A percentile compares a stretch with the other conserved stretches of the same genome.
Conservation (phyloP, 202 grass and related monocot genomes). For the Brachypodium distachyon region DNA sequence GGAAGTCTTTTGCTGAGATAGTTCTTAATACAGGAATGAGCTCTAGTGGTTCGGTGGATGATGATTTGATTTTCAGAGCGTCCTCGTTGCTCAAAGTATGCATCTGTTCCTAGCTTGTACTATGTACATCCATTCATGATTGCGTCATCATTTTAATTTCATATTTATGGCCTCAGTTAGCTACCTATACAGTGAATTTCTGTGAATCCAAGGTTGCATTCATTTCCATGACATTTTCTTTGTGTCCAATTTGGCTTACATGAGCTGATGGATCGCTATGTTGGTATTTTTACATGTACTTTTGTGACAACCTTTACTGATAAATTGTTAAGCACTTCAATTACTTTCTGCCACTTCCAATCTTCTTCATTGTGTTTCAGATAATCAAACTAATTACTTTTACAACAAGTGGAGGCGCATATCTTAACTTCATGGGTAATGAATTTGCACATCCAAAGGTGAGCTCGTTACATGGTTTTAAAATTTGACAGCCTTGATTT, state of each 20-base stretch:
- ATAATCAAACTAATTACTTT: conserved; percentile 95
- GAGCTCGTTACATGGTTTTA: conserved; percentile 16
- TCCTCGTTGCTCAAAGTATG: conserved; percentile 73
- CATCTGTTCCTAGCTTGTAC: conserved; percentile 12
- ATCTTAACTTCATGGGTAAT: conserved; percentile 98
- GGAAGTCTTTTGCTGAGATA: conserved; percentile 88
- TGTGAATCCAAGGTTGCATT: background rate
- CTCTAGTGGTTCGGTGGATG: conserved; percentile 21
- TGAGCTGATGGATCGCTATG: background rate
- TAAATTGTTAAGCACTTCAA: background rate
- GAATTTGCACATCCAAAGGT: conserved; percentile 96
- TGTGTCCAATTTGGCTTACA: background rate
- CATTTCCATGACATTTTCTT: background rate
- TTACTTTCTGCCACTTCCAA: background rate
- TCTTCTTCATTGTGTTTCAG: conserved; percentile 42
- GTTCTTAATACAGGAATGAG: conserved; percentile 45
- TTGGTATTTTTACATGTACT: background rate
- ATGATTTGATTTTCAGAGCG: conserved; percentile 38
- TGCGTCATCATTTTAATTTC: background rate
- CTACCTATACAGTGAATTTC: background rate
- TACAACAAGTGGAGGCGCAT: conserved; percentile 63
- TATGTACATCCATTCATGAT: background rate
- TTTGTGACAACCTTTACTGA: background rate
- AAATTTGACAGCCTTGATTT: background rate
- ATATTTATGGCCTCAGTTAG: background rate